Base-by-base conservation (phyloP, 116 monocot genomes). In the Papilionanthe hybrid region DNA sequence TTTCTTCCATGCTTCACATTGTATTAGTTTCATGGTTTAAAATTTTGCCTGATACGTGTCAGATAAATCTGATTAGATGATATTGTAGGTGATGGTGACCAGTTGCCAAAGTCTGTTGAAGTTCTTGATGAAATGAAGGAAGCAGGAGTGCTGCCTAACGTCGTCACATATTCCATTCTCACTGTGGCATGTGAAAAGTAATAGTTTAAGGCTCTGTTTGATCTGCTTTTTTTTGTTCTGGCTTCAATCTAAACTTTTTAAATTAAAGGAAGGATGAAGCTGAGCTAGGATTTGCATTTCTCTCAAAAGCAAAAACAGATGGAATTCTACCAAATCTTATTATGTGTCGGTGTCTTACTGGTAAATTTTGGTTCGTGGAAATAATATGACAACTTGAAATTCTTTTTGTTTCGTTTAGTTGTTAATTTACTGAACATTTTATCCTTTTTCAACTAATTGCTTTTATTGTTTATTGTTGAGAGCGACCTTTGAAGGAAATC, bases 171-270 rank as follows among this genome's bases (percentile, higher is more conserved):
- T 78, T 88, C 91, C 8, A 81, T 93, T 75, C 91, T 96, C 56
- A 85, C 92, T 48, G 91, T 92, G 55, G 91, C 90, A 76, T 96
- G 96, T 92, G 96, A 96, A 91, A 96, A 86, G 96, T 96, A 89
- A 79, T 78, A 32, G 7, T 72, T 75, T 15, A 78, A 19, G 77
- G 63, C 83, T 53, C 74, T 45, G 32, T 74, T 72, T 44, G 65
- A 20, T 79, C 76, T 60, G 37, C 17, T 78, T 83, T 15, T n/a
- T 7, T 50, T 25, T 9, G n/a, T 47, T 37, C 50, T 45, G 47
- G 3, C 81, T 67, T 82, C 49, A 74, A 50, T 11, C 53, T 82
- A 55, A 77, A 43, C 66, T 57, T 78, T 13, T 85, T 29, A 8
- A 49, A 72, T 77, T 79, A 72, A 86, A 96, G 96, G 85, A 90